Conservation (phyloP, 306 rosid genomes). For the Trifolium fragiferum region DNA sequence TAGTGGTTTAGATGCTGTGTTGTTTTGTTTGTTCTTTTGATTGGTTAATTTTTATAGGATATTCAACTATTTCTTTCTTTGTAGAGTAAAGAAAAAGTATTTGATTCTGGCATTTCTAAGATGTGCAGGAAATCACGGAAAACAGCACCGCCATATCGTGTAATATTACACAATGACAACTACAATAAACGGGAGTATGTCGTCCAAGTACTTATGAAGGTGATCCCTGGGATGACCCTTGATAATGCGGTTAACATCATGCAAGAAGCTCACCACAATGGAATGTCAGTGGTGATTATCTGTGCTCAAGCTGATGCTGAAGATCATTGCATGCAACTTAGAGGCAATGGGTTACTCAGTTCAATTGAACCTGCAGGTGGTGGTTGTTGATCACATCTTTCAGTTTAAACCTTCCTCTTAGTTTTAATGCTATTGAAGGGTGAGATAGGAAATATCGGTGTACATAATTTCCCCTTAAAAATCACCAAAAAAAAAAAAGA, state of each 20-base stretch:
- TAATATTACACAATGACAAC: conserved; percentile 80
- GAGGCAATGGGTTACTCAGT: conserved; percentile 87
- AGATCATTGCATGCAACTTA: conserved; percentile 88
- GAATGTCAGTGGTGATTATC: conserved; percentile 82
- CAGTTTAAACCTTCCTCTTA: background rate
- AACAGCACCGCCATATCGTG: conserved; percentile 75
- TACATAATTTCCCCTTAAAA: conserved; percentile 46
- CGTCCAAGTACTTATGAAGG: conserved; percentile 92
- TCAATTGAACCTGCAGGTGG: conserved; percentile 86
- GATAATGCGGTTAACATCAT: conserved; percentile 86
- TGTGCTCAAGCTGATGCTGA: conserved; percentile 93
- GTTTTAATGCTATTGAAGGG: conserved; percentile 27
- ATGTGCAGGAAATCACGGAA: conserved; percentile 73
- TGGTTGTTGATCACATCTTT: conserved; percentile 56
- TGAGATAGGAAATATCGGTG: conserved; percentile 39
- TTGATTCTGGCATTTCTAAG: conserved; percentile 45
- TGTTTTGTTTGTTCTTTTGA: background rate
- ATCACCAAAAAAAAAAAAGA: background rate
- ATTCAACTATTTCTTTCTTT: conserved; percentile 16
- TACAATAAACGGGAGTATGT: conserved; percentile 86
- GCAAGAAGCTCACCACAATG: conserved; percentile 93
- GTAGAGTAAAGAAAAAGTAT: conserved; percentile 1
- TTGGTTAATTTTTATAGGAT: background rate
- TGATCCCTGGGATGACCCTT: conserved; percentile 88
- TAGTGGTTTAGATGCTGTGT: conserved; percentile 1